Conservation (phyloP, 2,329 filamentous ascomycete genomes). For the Stromatinia cepivora region DNA sequence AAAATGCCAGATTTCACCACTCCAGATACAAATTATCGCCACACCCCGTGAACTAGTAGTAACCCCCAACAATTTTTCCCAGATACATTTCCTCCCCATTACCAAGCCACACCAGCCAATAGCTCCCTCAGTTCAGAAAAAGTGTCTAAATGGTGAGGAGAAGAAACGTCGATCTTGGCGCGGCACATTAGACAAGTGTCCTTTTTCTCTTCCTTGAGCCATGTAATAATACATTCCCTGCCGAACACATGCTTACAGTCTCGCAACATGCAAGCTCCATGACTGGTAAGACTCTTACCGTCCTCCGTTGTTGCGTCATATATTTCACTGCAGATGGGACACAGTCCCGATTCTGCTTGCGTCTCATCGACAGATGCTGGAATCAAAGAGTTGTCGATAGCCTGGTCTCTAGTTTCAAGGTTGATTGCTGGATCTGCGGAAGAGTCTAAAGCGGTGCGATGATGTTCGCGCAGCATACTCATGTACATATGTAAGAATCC, state of each 20-base stretch:
- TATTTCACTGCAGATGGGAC: neutral
- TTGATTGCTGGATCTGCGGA: no score
- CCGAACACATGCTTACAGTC: neutral
- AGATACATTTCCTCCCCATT: accelerated
- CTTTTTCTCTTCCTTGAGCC: neutral
- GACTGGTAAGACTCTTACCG: neutral
- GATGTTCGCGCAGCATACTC: no score
- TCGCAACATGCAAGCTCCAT: neutral
- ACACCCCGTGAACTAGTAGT: no score
- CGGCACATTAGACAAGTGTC: constrained; percentile 1
- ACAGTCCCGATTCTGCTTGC: neutral
- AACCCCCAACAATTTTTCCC: neutral
- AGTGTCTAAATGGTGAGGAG: accelerated
- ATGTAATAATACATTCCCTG: neutral
- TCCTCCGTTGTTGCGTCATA: neutral
- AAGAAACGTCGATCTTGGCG: neutral
- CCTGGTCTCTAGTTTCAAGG: neutral
- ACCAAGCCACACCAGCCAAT: neutral
- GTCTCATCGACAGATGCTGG: neutral
- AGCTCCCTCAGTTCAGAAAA: accelerated
- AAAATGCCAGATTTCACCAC: neutral
- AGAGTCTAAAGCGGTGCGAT: no score
- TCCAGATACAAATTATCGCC: neutral
- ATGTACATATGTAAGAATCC: no score
- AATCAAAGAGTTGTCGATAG: neutral